Conservation (phyloP, 176 grass and related monocot genomes). For the Saccharum officinarum region DNA sequence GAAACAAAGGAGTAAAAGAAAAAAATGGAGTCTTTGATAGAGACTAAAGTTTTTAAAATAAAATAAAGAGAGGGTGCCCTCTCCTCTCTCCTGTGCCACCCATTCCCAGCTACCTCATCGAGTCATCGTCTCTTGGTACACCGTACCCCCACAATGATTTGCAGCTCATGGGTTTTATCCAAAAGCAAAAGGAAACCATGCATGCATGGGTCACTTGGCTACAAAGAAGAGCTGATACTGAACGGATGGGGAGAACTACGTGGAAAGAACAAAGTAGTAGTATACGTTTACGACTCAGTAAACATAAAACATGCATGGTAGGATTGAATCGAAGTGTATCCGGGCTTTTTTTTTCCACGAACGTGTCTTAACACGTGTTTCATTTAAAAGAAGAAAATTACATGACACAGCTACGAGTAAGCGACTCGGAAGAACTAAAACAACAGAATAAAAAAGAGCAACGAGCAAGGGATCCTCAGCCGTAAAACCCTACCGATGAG, state of each 20-base stretch:
- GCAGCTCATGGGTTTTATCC: conserved; percentile 20
- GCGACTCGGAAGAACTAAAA: not conserved
- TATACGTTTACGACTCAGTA: not conserved
- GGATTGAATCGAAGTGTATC: no score
- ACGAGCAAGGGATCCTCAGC: accelerated
- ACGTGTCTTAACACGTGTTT: no score
- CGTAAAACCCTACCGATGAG: not conserved
- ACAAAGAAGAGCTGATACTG: not conserved
- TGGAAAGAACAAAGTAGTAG: not conserved
- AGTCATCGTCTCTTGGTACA: not conserved
- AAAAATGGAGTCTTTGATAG: conserved; percentile 5
- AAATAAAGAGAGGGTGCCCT: not conserved
- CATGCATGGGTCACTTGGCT: not conserved
- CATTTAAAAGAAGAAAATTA: not conserved
- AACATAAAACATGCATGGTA: not conserved
- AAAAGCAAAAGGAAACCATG: not conserved
- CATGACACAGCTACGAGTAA: not conserved
- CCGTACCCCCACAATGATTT: conserved; percentile 21
- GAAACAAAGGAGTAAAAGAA: not conserved
- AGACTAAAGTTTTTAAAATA: conserved; percentile 30
- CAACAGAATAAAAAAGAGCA: not conserved
- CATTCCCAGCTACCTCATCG: conserved; percentile 1
- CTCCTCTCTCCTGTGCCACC: conserved; percentile 30
- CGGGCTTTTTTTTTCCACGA: no score
- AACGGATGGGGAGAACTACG: not conserved